Percentiles rank a stretch among this genome's conserved stretches.
Evolutionary conservation across 2,329 filamentous ascomycete species (phyloP).

Genomic region (Zasmidium citrigriseum): DNA sequence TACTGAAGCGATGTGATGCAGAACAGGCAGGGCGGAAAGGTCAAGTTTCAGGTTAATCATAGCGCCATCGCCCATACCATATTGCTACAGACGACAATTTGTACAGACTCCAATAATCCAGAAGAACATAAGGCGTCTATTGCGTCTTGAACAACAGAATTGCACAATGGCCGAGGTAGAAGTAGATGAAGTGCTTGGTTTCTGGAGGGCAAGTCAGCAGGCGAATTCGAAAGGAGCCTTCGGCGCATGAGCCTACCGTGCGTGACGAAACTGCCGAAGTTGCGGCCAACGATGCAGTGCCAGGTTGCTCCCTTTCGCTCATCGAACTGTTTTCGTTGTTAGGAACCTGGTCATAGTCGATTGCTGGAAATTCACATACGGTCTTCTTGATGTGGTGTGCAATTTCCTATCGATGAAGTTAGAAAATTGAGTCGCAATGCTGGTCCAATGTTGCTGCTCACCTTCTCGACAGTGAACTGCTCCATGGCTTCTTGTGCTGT

Average conservation of each 20-base stretch:
- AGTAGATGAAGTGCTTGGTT: conserved; percentile 99
- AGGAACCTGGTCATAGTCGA: background rate
- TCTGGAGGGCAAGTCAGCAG: conserved; percentile 57
- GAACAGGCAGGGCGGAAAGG: too few species aligned
- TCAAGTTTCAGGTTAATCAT: too few species aligned
- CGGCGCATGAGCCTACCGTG: conserved; percentile 66
- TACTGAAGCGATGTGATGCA: too few species aligned
- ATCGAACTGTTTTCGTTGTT: conserved; percentile 70
- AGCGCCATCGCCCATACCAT: too few species aligned
- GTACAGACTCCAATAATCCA: too few species aligned
- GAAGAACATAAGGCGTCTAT: too few species aligned
- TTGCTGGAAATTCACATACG: conserved; percentile 48
- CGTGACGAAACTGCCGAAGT: conserved; percentile 98
- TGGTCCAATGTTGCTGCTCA: conserved; percentile 32
- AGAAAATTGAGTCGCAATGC: background rate
- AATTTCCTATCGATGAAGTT: conserved; percentile 67
- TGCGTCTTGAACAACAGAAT: conserved; percentile 99
- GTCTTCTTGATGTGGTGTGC: conserved; percentile 95
- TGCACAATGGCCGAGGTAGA: conserved; percentile 97
- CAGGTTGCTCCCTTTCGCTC: conserved; percentile 95
- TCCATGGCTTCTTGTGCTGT: conserved; percentile 71
- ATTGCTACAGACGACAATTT: too few species aligned
- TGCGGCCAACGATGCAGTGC: conserved; percentile 98
- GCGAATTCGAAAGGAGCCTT: background rate
- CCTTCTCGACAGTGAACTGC: conserved; percentile 73